Conservation (phyloP, 345 rosid species). For the Erysimum cheiranthoides region DNA sequence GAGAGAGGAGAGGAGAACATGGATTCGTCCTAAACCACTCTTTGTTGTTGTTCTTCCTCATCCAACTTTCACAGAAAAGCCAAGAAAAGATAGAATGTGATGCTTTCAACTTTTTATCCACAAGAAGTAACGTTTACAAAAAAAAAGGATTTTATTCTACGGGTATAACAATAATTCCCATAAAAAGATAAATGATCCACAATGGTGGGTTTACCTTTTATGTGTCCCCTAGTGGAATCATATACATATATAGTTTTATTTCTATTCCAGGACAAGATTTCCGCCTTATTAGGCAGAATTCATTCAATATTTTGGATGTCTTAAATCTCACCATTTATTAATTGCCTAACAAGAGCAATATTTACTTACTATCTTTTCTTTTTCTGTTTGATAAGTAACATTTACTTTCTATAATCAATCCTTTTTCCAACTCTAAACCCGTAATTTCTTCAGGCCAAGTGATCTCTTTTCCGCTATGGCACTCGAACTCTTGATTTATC, state of each 20-base stretch:
- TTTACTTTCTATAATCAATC: too few species aligned
- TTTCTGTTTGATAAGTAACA: too few species aligned
- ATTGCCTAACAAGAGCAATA: neutral
- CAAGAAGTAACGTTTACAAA: constrained; percentile 29
- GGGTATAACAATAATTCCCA: neutral
- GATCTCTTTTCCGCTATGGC: neutral
- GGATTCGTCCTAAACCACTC: constrained; percentile 36
- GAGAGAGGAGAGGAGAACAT: neutral
- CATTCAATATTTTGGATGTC: neutral
- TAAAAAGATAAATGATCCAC: neutral
- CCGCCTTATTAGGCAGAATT: constrained; percentile 16
- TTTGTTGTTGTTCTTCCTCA: constrained; percentile 23
- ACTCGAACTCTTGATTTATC: neutral
- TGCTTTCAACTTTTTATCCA: constrained; percentile 37
- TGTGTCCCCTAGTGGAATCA: constrained; percentile 26
- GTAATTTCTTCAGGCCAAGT: neutral
- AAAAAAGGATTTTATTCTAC: neutral
- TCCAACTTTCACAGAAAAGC: constrained; percentile 38
- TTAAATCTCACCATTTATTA: neutral
- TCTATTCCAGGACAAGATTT: neutral
- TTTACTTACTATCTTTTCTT: neutral
- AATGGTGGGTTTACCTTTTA: constrained; percentile 33
- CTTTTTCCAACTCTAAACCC: neutral
- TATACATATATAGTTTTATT: neutral
- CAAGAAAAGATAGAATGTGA: constrained; percentile 39